Percentiles rank a stretch among this genome's conserved stretches.
These are phyloP conservation scores for Neopestalotiopsis rosae DNA, from an alignment of 2,329 filamentous ascomycete genomes.

Conservation along the genomic window DNA sequence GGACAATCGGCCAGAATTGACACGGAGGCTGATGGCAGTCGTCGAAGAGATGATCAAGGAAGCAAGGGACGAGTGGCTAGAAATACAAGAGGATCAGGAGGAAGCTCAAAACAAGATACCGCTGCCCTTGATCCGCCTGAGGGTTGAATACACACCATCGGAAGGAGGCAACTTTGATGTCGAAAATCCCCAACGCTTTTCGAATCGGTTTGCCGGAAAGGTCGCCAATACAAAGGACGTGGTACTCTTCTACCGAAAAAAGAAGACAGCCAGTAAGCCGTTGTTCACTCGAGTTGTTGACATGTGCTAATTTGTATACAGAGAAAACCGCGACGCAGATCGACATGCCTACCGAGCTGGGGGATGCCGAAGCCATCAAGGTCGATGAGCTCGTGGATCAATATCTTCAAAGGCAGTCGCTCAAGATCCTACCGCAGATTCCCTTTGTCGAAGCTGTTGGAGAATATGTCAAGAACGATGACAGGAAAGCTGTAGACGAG, in stretches of 20 bases:
- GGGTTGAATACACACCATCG: constrained; percentile 86
- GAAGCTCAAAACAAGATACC: constrained; percentile 67
- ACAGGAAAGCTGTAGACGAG: constrained; percentile 87
- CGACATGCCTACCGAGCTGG: constrained; percentile 67
- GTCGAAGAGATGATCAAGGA: constrained; percentile 89
- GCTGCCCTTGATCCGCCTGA: constrained; percentile 83
- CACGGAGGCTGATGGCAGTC: constrained; percentile 74
- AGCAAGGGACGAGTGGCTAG: constrained; percentile 80
- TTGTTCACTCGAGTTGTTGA: constrained; percentile 15
- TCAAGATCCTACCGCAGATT: constrained; percentile 92
- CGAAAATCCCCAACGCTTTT: constrained; percentile 96
- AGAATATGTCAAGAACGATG: constrained; percentile 93
- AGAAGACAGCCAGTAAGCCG: constrained; percentile 60
- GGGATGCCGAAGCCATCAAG: constrained; percentile 78
- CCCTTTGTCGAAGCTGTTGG: constrained; percentile 91
- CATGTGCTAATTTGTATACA: not conserved
- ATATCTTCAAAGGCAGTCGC: constrained; percentile 83
- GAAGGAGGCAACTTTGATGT: constrained; percentile 87
- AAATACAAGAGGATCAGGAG: constrained; percentile 70
- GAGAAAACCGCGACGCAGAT: not conserved
- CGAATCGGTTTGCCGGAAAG: constrained; percentile 85
- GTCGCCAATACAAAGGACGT: constrained; percentile 96
- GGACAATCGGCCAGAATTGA: constrained; percentile 83
- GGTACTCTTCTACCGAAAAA: constrained; percentile 90
- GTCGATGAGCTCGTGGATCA: constrained; percentile 89